Base-by-base conservation (phyloP, 2,329 filamentous ascomycete species). In the Pseudogymnoascus sp. region DNA sequence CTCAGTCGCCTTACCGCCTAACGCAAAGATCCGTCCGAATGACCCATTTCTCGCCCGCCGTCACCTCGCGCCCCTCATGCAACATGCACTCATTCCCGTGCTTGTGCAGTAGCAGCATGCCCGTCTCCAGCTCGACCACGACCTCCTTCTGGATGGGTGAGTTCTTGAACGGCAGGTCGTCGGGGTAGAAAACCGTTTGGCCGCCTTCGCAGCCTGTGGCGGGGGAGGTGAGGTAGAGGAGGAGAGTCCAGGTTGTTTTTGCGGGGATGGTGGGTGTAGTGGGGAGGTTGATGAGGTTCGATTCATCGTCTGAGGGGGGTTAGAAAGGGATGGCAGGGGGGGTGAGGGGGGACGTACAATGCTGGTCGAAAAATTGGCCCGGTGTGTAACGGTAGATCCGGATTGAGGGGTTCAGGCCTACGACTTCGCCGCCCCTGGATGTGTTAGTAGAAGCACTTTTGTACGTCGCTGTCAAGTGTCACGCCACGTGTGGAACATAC, bases 331-430 rank as follows among this genome's bases (percentile, higher is more conserved):
- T 23, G n/a, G 7, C 19, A 42, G 13, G 17, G 23, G 29, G 29
- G 44, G 9, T 13, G 59, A 19, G 9, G 17, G 31, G 19, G 50
- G 44, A 83, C 88, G 70, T 83, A 93, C 91, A 97, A 74, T 97
- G 93, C 70, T 90, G 88, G 72, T 92, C 92, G 73, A 97, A 97
- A 74, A 93, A 96, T 73, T 97, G 92, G 0, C 90, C 91, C 67
- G 88, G 84, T 0, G 82, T 84, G 75, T 97, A 97, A 21, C 93
- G 84, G 77, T 97, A 97, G 31, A 97, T 85, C 35, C 93, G 83
- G 63, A 97, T 96, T 68, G 96, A 96, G 7, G 90, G 86, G 74
- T 91, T 96, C 65, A 97, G 77, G 0, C 92, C 92, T n/a, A 96
- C 77, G 0, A 90, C 85, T 60, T 91, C 83, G 29, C 92, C 92